These are phyloP conservation scores for Rhizopus sp. DNA, from an alignment of 371 early-diverging fungal genomes.

Conservation along the genomic window DNA sequence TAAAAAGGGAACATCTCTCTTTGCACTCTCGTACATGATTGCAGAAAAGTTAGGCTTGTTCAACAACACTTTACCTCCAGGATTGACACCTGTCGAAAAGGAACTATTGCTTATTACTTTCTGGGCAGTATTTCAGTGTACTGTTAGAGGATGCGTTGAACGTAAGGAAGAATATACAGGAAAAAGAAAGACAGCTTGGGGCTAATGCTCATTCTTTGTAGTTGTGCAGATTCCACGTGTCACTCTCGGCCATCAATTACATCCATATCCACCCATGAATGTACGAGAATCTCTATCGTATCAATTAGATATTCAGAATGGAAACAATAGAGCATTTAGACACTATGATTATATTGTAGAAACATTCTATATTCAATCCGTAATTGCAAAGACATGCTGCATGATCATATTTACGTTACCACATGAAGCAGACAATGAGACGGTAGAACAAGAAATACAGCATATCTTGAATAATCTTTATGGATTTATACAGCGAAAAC, in stretches of 20 bases:
- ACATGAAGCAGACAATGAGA: neutral
- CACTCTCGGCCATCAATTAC: conserved; percentile 1
- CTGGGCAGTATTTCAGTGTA: conserved; percentile 25
- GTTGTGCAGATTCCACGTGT: conserved; percentile 25
- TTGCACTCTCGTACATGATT: conserved; percentile 20
- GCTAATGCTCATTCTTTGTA: conserved; percentile 2
- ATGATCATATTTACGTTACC: conserved; percentile 15
- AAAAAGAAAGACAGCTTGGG: neutral
- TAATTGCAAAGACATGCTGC: conserved; percentile 17
- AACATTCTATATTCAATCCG: conserved; percentile 31
- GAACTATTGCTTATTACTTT: conserved; percentile 20
- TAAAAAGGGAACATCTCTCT: conserved; percentile 25
- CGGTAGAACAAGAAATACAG: neutral
- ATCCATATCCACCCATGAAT: conserved; percentile 29
- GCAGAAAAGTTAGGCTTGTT: conserved; percentile 19
- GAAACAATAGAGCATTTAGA: conserved; percentile 25
- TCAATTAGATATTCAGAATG: conserved; percentile 27
- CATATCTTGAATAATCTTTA: conserved; percentile 9
- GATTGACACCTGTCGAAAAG: conserved; percentile 14
- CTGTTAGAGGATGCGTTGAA: conserved; percentile 25
- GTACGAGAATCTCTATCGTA: conserved; percentile 26
- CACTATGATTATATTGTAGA: conserved; percentile 30
- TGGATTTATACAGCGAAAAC: conserved; percentile 11
- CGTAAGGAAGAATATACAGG: conserved; percentile 4
- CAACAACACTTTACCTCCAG: conserved; percentile 11